Conservation (phyloP, 495 filamentous ascomycete species). For the Hyaloscypha finlandica region DNA sequence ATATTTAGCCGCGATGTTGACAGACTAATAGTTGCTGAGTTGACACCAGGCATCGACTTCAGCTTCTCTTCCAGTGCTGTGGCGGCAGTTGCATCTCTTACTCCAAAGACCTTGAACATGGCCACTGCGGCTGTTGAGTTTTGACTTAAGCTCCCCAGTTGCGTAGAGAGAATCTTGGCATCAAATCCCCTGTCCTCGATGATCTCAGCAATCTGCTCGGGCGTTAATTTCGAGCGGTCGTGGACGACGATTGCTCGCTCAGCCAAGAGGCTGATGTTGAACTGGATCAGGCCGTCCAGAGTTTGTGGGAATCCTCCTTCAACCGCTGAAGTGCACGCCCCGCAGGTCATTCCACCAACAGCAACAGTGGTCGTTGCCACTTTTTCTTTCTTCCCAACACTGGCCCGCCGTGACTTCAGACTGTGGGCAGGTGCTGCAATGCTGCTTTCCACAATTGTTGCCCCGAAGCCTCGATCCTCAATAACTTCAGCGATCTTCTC, state of each 20-base stretch:
- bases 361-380: constrained; percentile 77
- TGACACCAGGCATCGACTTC: constrained; percentile 65
- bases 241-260: constrained; percentile 90
- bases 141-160: constrained; percentile 45
- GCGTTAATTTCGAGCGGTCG: constrained; percentile 64
- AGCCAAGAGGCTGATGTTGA: constrained; percentile 92
- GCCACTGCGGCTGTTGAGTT: constrained; percentile 52
- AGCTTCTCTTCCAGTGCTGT: constrained; percentile 70
- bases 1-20: constrained; percentile 68
- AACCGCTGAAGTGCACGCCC: constrained; percentile 89
- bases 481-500: constrained; percentile 76
- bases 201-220: constrained; percentile 78
- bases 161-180: constrained; percentile 73
- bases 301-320: constrained; percentile 72
- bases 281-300: constrained; percentile 74
- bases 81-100: constrained; percentile 69
- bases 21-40: constrained; percentile 69
- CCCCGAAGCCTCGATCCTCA: constrained; percentile 92
- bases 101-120: constrained; percentile 82
- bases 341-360: constrained; percentile 97
- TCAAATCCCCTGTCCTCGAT: constrained; percentile 94
- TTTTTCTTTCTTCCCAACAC: constrained; percentile 15
- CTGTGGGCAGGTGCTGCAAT: constrained; percentile 37
- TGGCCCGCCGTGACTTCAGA: constrained; percentile 35
- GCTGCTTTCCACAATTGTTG: constrained; percentile 64